phyloP scores from a whole-genome alignment of 1,139 yeast genomes.

The Candida sp. region DNA sequence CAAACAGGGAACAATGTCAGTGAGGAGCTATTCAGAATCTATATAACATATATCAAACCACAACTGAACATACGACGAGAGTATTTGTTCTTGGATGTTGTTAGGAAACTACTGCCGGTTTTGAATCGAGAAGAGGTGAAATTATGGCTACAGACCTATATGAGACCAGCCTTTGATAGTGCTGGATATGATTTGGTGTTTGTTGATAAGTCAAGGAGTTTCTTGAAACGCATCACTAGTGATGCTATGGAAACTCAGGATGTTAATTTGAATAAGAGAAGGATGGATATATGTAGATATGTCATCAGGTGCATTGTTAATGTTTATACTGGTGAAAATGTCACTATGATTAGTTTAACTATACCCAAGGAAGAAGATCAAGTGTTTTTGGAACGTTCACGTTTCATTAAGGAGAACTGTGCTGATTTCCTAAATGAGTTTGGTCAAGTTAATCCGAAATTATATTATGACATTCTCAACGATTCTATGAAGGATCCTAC shows the following conservation, averaged over 20 bases:
- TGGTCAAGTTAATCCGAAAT: slow-evolving; percentile 30
- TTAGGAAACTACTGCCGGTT: slow-evolving; percentile 35
- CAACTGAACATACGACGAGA: slow-evolving; percentile 31
- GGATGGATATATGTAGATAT: slow-evolving; percentile 19
- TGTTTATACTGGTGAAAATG: slow-evolving; percentile 24
- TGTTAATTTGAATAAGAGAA: slow-evolving; percentile 16
- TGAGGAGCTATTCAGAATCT: slow-evolving; percentile 47
- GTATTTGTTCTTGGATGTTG: slow-evolving; percentile 43
- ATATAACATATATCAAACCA: slow-evolving; percentile 34
- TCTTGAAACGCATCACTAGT: slow-evolving; percentile 33
- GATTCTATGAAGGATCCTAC: slow-evolving; percentile 22
- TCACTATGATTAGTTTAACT: slow-evolving; percentile 15
- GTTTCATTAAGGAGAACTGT: slow-evolving; percentile 48
- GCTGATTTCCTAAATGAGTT: slow-evolving; percentile 34
- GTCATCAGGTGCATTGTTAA: slow-evolving; percentile 29
- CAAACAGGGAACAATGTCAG: slow-evolving; percentile 38
- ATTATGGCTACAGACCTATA: slow-evolving; percentile 51
- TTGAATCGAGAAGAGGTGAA: slow-evolving; percentile 38
- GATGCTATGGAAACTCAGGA: slow-evolving; percentile 23
- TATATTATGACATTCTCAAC: slow-evolving; percentile 32
- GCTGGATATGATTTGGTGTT: slow-evolving; percentile 46
- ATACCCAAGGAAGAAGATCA: slow-evolving; percentile 21
- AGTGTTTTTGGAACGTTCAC: slow-evolving; percentile 41
- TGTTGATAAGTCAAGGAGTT: slow-evolving; percentile 40
- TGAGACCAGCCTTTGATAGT: slow-evolving; percentile 57